Percentiles rank a stretch among this genome's conserved stretches.
phyloP scores from a whole-genome alignment of 2,329 filamentous ascomycete species.

The Epichloe gansuensis region DNA sequence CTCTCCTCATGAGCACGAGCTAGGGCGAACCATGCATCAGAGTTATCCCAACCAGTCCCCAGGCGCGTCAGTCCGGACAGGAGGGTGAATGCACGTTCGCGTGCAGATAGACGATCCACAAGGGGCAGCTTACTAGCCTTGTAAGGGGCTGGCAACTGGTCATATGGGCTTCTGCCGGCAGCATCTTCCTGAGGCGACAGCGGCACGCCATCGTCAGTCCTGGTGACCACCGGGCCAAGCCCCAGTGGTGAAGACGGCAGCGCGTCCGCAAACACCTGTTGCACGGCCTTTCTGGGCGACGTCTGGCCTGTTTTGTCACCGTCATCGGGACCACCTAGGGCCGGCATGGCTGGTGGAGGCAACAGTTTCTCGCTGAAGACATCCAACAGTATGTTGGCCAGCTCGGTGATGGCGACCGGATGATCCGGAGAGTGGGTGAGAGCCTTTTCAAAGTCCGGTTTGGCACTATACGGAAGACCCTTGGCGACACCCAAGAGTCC shows the following conservation, averaged over 20 bases:
- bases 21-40: conserved; percentile 86
- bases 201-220: conserved; percentile 8
- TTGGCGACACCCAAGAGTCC: conserved; percentile 55
- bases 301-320: not conserved
- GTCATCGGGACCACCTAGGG: conserved; percentile 17
- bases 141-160: conserved; percentile 38
- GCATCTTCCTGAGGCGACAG: conserved; percentile 14
- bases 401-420: conserved; percentile 62
- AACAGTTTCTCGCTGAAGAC: conserved; percentile 62
- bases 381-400: conserved; percentile 78
- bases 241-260: conserved; percentile 37
- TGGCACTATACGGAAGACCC: conserved; percentile 53
- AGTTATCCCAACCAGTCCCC: conserved; percentile 78
- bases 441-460: conserved; percentile 70
- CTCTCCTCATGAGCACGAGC: conserved; percentile 81
- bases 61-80: conserved; percentile 74
- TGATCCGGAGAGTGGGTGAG: conserved; percentile 73
- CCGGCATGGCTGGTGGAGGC: conserved; percentile 41
- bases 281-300: not conserved
- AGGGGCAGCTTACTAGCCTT: conserved; percentile 53
- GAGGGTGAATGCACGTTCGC: conserved; percentile 78
- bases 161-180: conserved; percentile 10
- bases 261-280: conserved; percentile 1
- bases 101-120: conserved; percentile 73
- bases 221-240: conserved; percentile 22